Base-by-base conservation (phyloP, 2,329 filamentous ascomycete species). In the Trematosphaeria pertusa region DNA sequence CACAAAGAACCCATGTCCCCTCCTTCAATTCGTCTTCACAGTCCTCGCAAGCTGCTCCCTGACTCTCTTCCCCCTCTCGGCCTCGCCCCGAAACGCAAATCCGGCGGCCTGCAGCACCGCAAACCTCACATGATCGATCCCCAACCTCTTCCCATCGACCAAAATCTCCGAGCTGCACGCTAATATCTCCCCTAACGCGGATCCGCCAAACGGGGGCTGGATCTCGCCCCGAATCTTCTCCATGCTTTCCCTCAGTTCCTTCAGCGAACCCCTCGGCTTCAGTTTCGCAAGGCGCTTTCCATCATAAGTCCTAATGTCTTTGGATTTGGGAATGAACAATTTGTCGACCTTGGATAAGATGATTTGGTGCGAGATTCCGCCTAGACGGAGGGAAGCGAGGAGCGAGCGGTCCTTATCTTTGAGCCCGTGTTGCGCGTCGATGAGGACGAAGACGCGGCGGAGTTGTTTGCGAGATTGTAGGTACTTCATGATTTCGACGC, bases 401-500 rank as follows among this genome's bases (percentile, higher is more conserved):
- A 89, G 73, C 30, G 80, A 73, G 21, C 75, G 55, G 61, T 90
- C 87, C 2, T 73, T 78, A n/a, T 71, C 62, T 64, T 88, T 88
- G 34, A 87, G 62, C 2, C 86, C 86, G 60, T 87, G 84, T 19
- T 78, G 68, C 2, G 82, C 75, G 65, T 89, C 85, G 1, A 89
- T 72, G 2, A 89, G 76, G 28, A 90, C 69, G 59, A 87, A 89
- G 0, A 81, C 82, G 42, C 84, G 73, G 8, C 82, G 75, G 33
- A 87, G 73, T 73, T 89, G 83, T 60, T 80, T 84, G 51, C 87
- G 76, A 33, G 76, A 75, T 53, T 77, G 74, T 22, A 90, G 67
- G 70, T 87, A 89, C 65, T 87, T 88, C 74, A 88, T 76, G 49
- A 88, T 86, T 67, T 88, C 83, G 18, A 69, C 63, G 0, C 87